A percentile compares a stretch with the other conserved stretches of the same genome.
Conservation (phyloP, 306 rosid genomes). For the Trichosanthes truncata region DNA sequence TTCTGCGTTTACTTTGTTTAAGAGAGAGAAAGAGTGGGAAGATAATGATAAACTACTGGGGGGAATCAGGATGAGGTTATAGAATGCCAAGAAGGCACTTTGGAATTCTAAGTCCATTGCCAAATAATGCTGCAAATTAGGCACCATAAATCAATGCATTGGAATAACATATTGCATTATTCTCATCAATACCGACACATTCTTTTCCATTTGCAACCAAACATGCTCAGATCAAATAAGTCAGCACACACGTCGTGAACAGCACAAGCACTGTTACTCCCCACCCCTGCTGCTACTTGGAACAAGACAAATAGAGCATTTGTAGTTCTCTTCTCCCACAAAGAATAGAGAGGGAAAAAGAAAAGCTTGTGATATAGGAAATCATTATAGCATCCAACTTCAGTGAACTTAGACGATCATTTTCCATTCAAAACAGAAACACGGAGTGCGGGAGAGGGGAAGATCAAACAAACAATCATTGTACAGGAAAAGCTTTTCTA, state of each 20-base stretch:
- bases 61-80: background rate
- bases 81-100: background rate
- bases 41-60: background rate
- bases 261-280: conserved; percentile 8
- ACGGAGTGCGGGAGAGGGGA: background rate
- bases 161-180: conserved; percentile 2
- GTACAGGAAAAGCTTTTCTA: background rate
- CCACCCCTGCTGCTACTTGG: background rate
- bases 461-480: background rate
- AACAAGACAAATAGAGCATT: background rate
- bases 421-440: background rate
- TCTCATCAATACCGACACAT: conserved; percentile 13
- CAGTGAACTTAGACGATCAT: background rate
- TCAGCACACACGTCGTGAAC: background rate
- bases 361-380: background rate
- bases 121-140: background rate
- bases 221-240: conserved; percentile 7
- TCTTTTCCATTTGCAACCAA: conserved; percentile 12
- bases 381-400: background rate
- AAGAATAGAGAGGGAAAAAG: background rate
- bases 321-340: background rate
- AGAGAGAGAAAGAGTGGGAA: background rate
- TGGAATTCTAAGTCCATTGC: background rate
- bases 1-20: background rate
- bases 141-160: conserved; percentile 8